Conservation (phyloP, 768 basidiomycete species). For the Daedaleopsis nitida region DNA sequence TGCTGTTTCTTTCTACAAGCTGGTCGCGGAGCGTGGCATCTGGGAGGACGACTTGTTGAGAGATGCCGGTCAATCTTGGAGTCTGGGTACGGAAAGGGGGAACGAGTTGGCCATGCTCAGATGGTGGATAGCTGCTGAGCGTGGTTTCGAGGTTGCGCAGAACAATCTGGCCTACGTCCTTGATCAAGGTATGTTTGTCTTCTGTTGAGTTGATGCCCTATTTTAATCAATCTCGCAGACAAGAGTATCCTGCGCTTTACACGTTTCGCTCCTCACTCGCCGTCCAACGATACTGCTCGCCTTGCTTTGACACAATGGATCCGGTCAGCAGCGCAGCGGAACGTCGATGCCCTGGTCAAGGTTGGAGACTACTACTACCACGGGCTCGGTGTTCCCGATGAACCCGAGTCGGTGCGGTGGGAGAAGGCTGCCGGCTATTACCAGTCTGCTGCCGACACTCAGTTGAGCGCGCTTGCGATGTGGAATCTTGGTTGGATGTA, state of each 20-base stretch:
- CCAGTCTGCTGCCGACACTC: conserved; percentile 91
- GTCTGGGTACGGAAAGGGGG: conserved; percentile 65
- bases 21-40: conserved; percentile 88
- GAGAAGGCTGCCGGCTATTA: conserved; percentile 96
- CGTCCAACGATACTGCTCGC: conserved; percentile 80
- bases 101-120: conserved; percentile 85
- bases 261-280: conserved; percentile 66
- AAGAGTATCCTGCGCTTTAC: conserved; percentile 69
- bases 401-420: conserved; percentile 62
- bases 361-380: conserved; percentile 98
- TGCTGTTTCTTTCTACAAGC: conserved; percentile 91
- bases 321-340: conserved; percentile 89
- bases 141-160: conserved; percentile 90
- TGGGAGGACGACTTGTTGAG: conserved; percentile 80
- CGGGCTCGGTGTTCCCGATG: conserved; percentile 77
- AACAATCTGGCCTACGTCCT: conserved; percentile 93
- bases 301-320: conserved; percentile 93
- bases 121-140: conserved; percentile 95
- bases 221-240: conserved; percentile 50
- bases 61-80: conserved; percentile 81
- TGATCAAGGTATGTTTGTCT: conserved; percentile 69
- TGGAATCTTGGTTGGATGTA: conserved; percentile 99
- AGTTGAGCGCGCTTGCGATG: conserved; percentile 91
- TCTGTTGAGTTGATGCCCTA: conserved; percentile 12
- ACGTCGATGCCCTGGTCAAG: conserved; percentile 97